Evolutionary conservation across 257 asterid genomes (phyloP), one percentile per base, ranked within the genome.

Genomic region (Nemophila menziesii): DNA sequence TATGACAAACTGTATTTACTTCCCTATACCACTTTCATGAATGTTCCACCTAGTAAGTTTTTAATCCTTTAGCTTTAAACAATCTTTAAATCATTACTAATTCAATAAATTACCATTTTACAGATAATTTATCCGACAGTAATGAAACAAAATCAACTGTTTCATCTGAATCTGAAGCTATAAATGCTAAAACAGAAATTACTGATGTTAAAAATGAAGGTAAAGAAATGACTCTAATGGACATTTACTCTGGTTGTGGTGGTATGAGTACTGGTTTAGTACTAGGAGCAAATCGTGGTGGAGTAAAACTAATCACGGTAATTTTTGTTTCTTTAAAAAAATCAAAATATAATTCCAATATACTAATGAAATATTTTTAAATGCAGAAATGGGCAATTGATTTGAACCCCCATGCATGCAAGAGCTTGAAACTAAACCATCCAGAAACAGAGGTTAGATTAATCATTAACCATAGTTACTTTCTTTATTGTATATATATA

Each of bases 201-300:
- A 16, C 45, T 17, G 12, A 2, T 11, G 22, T 5, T 3, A 21
- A 26, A 11, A 17, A 16, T 0, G 20, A 23, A 1, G 37, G 24
- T 45, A 3, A 7, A 20, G 79, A 73, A 62, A 67, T 22, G 56
- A 60, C 66, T 1, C 20, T 78, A 11, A 20, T 78, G 41, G 90
- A 78, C 49, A 11, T 78, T 36, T 78, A 74, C 42, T 53, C 85
- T 16, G 85, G 90, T 20, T 78, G 90, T 61, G 90, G 90, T 14
- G 90, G 70, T 11, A 78, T 75, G 90, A 74, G 84, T 0, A 78
- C 85, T 2, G 84, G 90, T 19, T 80, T 78, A 23, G 71, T 80
- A 41, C 67, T 78, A 14, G 90, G 90, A 57, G 80, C 81, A 18
- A 69, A 62, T 11, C 69, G 66, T 16, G 5, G 41, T 44, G 90